Evolutionary conservation across 2,329 filamentous ascomycete species (phyloP), one percentile per base, ranked within the genome.

Genomic region (Ophiostoma piceae): DNA sequence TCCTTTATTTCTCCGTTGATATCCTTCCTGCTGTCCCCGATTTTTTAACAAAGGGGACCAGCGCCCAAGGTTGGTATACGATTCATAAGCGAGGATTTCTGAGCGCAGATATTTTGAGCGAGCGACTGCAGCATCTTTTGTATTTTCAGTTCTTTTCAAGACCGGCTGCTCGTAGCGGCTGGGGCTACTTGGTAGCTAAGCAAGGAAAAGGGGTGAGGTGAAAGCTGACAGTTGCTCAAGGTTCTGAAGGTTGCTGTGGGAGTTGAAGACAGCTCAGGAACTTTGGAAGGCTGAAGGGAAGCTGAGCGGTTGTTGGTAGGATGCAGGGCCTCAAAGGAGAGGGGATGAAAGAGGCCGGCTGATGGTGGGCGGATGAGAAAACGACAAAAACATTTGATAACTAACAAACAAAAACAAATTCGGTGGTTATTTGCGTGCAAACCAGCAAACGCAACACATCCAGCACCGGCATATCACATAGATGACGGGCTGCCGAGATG

Each of bases 391-490:
- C 37, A 62, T 32, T 9, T 32, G 12, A 62, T 66, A 43, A 68
- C 35, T 62, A 68, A 66, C 67, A 65, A 26, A 71, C 66, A 67
- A 22, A 6, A 19, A 47, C 41, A 47, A 66, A 70, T 71, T 71
- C 57, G 57, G 32, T 62, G 57, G 57, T 26, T 32, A 14, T 62
- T 7, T 32, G 22, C 14, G 57, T 32, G 57, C 57, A 35, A 57
- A 9, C 22, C 11, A 51, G 19, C 47, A 51, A n/a, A 19, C 19
- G 8, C 51, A 26, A 26, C 51, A 22, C 22, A 47, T 47, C 16
- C 51, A 26, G 51, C 51, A 26, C n/a, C 35, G 5, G 35, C 35
- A 35, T 35, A 35, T 35, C 35, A 35, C 35, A 35, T 6, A 26
- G 12, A 47, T 47, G 2, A 47, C 43, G 43, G 43, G 43, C 43